phyloP scores from a whole-genome alignment of 495 filamentous ascomycete species.

The Podospora australis region DNA sequence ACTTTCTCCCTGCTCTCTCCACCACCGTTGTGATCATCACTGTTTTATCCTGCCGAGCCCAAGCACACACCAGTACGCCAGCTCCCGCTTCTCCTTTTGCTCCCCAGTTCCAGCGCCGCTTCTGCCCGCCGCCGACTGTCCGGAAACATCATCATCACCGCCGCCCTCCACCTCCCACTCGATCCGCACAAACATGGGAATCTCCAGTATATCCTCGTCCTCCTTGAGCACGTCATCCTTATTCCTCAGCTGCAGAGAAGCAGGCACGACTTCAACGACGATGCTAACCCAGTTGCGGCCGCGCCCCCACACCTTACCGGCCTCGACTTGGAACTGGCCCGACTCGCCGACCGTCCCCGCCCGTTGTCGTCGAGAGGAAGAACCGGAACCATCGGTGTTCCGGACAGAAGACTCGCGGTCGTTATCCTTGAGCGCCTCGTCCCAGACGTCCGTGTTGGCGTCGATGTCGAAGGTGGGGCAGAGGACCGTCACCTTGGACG shows the following conservation, averaged over 20 bases:
- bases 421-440: constrained; percentile 67
- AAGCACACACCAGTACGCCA: constrained; percentile 93
- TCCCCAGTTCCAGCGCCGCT: too few relatives aligned
- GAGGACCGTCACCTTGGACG: constrained; percentile 78
- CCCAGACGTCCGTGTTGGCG: constrained; percentile 92
- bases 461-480: constrained; percentile 94
- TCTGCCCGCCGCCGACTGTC: constrained; percentile 19
- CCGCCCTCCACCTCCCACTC: constrained; percentile 83
- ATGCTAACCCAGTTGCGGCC: constrained; percentile 94
- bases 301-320: constrained; percentile 90
- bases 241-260: constrained; percentile 33
- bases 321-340: constrained; percentile 68
- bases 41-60: constrained; percentile 71
- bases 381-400: too few relatives aligned
- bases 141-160: constrained; percentile 56
- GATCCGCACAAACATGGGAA: constrained; percentile 84
- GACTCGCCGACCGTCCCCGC: constrained; percentile 33
- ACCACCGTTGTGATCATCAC: constrained; percentile 5
- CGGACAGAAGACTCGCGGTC: constrained; percentile 21
- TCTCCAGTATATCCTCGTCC: constrained; percentile 88
- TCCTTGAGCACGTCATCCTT: constrained; percentile 40
- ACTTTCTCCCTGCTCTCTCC: background rate
- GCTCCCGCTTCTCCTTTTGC: constrained; percentile 54
- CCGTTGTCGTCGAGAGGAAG: too few relatives aligned
- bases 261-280: constrained; percentile 83